Base-by-base conservation (phyloP, 176 grass and related monocot genomes). In the Avena eriantha region DNA sequence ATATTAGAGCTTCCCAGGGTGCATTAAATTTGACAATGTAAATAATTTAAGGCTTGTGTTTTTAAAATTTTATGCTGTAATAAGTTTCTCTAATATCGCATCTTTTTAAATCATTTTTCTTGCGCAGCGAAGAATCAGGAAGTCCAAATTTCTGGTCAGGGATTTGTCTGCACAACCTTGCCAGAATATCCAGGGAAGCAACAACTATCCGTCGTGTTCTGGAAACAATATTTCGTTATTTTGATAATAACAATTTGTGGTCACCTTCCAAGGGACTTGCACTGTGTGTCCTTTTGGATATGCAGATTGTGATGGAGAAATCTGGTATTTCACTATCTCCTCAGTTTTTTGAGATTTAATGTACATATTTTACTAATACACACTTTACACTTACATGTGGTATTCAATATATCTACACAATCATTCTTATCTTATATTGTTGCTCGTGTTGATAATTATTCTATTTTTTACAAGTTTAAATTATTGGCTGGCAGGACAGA, bases 161-260 rank as follows among this genome's bases (percentile, higher is more conserved):
- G 86, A 84, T 98, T 69, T 98, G 96, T 87, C 82, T 98, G 45
- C 96, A 96, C 90, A 98, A 98, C 90, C 91, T 98, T 86, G 96
- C 96, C 41, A 94, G 86, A 87, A 96, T 98, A 92, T 93, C 93
- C 39, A 98, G 87, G 72, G 96, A 94, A 91, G 93, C 88, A 88
- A 93, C 96, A 63, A 96, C 96, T 22, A 78, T 96, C 8, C 90
- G 96, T 19, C 88, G 93, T 82, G 93, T 98, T 87, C 88, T 98
- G 72, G 96, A 98, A 66, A 76, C 96, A 78, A 89, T 98, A 88
- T 98, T 98, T 86, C 91, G 96, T 59, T 98, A 92, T 87, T 98
- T 98, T 92, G 96, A 94, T 86, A 92, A 80, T 71, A 94, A 91
- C 70, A 91, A 81, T 77, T 50, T 92, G 73, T 98, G 96, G 96